These are phyloP conservation scores for Sugiyamaella valdiviana DNA, from an alignment of 805 yeast species.

Conservation along the genomic window DNA sequence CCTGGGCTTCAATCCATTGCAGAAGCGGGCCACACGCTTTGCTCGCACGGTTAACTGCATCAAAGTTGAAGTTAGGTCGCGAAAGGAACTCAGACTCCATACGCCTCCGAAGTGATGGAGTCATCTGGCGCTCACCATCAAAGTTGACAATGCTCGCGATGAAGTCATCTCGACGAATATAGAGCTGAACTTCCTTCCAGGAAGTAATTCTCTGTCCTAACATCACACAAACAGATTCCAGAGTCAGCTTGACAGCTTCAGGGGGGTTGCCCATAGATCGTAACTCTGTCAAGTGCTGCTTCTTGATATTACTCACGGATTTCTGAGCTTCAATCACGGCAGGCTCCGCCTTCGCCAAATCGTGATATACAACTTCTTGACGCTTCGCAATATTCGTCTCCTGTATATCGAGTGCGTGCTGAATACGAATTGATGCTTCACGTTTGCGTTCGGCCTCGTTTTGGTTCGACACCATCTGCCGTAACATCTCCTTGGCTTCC, in stretches of 20 bases:
- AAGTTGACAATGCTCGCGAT: conserved; percentile 74
- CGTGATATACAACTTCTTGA: conserved; percentile 48
- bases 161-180: conserved; percentile 82
- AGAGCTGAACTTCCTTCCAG: conserved; percentile 80
- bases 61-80: conserved; percentile 59
- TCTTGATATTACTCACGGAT: conserved; percentile 89
- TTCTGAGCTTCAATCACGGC: conserved; percentile 75
- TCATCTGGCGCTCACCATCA: conserved; percentile 54
- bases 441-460: conserved; percentile 88
- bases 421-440: conserved; percentile 75
- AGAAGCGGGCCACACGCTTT: conserved; percentile 91
- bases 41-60: conserved; percentile 78
- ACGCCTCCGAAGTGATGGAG: conserved; percentile 43
- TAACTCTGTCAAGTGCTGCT: conserved; percentile 84
- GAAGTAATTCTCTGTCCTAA: conserved; percentile 57
- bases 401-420: conserved; percentile 59
- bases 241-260: conserved; percentile 69
- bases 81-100: conserved; percentile 59
- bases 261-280: conserved; percentile 91
- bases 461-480: conserved; percentile 73
- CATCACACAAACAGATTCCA: conserved; percentile 84
- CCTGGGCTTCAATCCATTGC: conserved; percentile 86
- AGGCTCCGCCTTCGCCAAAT: conserved; percentile 75
- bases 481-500: conserved; percentile 66
- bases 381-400: conserved; percentile 55